phyloP scores from a whole-genome alignment of 2,329 filamentous ascomycete species.

The Aspergillus calidoustus region DNA sequence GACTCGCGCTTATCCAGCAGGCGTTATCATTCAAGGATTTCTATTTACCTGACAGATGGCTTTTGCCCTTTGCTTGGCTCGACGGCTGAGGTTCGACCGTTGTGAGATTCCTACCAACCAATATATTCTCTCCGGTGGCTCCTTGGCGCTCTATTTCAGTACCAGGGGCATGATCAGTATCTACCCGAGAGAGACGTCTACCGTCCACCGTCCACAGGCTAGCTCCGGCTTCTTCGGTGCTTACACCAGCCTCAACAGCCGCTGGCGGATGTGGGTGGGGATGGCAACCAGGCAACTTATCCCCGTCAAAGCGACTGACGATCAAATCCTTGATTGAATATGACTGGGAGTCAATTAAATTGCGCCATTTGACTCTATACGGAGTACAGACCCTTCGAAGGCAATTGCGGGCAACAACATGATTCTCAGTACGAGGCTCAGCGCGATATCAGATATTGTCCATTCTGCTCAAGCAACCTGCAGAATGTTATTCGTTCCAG shows the following conservation, averaged over 20 bases:
- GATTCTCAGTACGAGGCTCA: too few relatives aligned
- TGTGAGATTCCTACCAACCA: not conserved
- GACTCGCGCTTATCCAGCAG: too few relatives aligned
- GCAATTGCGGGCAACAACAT: too few relatives aligned
- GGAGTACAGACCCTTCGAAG: not conserved
- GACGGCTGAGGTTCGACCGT: not conserved
- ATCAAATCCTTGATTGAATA: not conserved
- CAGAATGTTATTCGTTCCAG: too few relatives aligned
- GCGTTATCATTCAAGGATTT: too few relatives aligned
- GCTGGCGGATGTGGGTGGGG: not conserved
- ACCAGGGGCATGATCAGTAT: not conserved
- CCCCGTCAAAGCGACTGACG: not conserved
- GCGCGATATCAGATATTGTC: too few relatives aligned
- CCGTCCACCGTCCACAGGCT: not conserved
- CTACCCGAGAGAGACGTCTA: too few relatives aligned
- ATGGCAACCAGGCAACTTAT: not conserved
- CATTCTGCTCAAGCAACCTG: too few relatives aligned
- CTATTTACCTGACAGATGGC: too few relatives aligned
- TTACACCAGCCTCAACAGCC: not conserved
- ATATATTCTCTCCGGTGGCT: not conserved
- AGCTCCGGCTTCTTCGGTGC: not conserved
- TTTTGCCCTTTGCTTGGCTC: too few relatives aligned
- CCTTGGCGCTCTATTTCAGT: not conserved
- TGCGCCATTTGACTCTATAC: not conserved
- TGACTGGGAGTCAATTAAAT: not conserved